Evolutionary conservation across 2,329 filamentous ascomycete genomes (phyloP).

Genomic region (Cordyceps cicadae): DNA sequence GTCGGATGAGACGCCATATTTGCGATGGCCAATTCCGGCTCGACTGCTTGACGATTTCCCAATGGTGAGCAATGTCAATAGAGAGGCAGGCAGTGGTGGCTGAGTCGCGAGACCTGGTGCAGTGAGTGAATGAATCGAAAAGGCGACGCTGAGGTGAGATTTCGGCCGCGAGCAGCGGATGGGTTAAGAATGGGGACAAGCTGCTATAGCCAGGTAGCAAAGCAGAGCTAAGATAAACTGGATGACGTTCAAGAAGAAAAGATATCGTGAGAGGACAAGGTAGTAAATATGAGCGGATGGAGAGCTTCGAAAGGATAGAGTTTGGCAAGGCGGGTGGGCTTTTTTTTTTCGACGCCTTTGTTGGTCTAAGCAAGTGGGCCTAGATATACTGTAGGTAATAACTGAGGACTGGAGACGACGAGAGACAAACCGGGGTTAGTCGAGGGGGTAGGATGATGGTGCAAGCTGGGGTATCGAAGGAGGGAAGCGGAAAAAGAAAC

Average conservation of each 20-base stretch:
- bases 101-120: background rate
- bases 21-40: no score
- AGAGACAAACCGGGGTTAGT: slow-evolving; percentile 1
- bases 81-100: background rate
- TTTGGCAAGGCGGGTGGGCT: slow-evolving; percentile 2
- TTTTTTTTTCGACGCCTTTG: slow-evolving; percentile 6
- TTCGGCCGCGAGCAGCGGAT: background rate
- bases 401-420: background rate
- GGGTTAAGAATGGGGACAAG: background rate
- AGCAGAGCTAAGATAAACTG: background rate
- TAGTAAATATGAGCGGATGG: background rate
- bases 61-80: background rate
- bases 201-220: background rate
- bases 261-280: background rate
- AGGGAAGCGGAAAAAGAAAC: background rate
- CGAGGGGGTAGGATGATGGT: background rate
- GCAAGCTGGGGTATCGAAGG: background rate
- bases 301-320: slow-evolving; percentile 6
- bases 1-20: slow-evolving; percentile 35
- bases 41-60: background rate
- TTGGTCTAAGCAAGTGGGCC: slow-evolving; percentile 5
- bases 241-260: background rate
- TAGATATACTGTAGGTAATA: background rate
- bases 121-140: background rate
- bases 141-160: slow-evolving; percentile 5